Percentiles rank a stretch among this genome's conserved stretches.
Conservation (phyloP, 352 stramenopile genomes). For the Pythium sp. region DNA sequence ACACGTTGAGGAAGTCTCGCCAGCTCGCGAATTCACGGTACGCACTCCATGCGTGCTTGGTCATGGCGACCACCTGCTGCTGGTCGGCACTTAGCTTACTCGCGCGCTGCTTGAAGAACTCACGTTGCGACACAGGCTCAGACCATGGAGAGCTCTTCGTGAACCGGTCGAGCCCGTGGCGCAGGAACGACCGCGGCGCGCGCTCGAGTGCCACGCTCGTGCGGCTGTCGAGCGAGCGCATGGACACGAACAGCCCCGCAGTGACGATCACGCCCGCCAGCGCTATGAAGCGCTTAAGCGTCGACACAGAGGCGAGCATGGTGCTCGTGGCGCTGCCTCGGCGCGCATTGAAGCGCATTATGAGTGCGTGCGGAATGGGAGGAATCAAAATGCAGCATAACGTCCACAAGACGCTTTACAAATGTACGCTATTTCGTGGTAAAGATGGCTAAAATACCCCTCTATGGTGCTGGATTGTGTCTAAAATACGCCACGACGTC, state of each 20-base stretch:
- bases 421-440: background rate
- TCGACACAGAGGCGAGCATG: background rate
- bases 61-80: conserved; percentile 44
- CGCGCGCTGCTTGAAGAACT: conserved; percentile 23
- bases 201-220: background rate
- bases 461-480: background rate
- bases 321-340: background rate
- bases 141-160: background rate
- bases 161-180: background rate
- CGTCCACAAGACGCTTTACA: background rate
- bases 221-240: conserved; percentile 4
- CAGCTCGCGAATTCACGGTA: conserved; percentile 43
- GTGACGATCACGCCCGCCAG: background rate
- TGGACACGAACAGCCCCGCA: background rate
- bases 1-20: conserved; percentile 38
- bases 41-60: conserved; percentile 47
- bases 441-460: background rate
- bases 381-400: background rate
- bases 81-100: conserved; percentile 38
- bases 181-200: background rate
- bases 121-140: conserved; percentile 13
- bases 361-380: background rate
- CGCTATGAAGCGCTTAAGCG: background rate
- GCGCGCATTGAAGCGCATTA: background rate
- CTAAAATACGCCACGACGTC: background rate